Base-by-base conservation (phyloP, 75 land plant species). In the Selaginella tamariscina region DNA sequence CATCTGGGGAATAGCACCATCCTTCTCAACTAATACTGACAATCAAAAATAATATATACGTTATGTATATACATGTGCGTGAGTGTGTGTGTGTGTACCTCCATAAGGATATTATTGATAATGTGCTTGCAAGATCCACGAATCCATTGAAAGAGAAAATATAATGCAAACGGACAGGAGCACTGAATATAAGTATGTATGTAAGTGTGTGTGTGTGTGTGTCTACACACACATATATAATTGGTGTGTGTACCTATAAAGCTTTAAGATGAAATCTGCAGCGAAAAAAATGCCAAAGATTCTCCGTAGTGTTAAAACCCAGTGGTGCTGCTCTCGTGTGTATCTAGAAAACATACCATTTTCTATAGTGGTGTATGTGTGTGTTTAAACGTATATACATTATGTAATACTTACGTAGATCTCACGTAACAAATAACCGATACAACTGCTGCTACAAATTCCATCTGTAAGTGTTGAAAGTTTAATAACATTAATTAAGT, bases 181-280 rank as follows among this genome's bases (percentile, higher is more conserved):
- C 80, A 49, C 80, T 80, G 72, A 59, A 27, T 11, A 20, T 21
- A 59, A 67, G 33, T 22, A 31, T 32, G 27, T 32, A 32, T 32
- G 56, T 11, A 24, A 67, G 5, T 20, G 11, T 49, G 11, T 49
- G 54, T 49, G 54, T 20, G 11, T 11, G 54, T 11, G 54, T 49
- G 11, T 20, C 20, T 11, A 49, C 11, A n/a, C n/a, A n/a, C n/a
- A n/a, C n/a, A n/a, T n/a, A n/a, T n/a, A n/a, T n/a, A n/a, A n/a
- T n/a, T n/a, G n/a, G n/a, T n/a, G n/a, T n/a, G n/a, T n/a, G n/a
- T 33, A 77, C 82, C 82, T 80, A 68, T 80, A 80, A 28, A 80
- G 68, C 55, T 80, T 80, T 30, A 80, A 55, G 59, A 77, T 11
- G 64, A 77, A 80, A 59, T 80, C 80, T 27, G 75, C 66, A 28